Conservation (phyloP, 371 early-diverging fungal species). For the Saksenaea vasiformis region DNA sequence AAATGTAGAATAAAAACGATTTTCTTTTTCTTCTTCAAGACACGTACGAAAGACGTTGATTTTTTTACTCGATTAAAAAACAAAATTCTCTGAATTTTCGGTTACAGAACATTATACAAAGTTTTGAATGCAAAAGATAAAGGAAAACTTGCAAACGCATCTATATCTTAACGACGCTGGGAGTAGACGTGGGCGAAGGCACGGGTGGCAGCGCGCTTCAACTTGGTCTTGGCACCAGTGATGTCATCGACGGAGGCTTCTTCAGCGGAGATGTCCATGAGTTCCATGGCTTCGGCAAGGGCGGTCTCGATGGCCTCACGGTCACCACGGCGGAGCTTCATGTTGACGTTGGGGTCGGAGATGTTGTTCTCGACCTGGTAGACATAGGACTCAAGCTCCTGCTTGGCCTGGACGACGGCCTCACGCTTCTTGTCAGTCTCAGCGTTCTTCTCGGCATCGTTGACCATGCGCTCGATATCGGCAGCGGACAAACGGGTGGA, state of each 20-base stretch:
- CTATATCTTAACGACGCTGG: slow-evolving; percentile 45
- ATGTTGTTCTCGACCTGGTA: slow-evolving; percentile 87
- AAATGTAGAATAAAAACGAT: background rate
- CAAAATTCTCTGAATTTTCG: slow-evolving; percentile 6
- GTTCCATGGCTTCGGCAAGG: slow-evolving; percentile 85
- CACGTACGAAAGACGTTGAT: background rate
- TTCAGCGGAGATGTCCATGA: slow-evolving; percentile 77
- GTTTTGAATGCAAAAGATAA: slow-evolving; percentile 28
- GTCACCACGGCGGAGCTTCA: slow-evolving; percentile 81
- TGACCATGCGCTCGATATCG: slow-evolving; percentile 91
- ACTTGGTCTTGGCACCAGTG: slow-evolving; percentile 88
- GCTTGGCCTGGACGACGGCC: slow-evolving; percentile 81
- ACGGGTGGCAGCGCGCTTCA: slow-evolving; percentile 83
- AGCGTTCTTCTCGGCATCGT: slow-evolving; percentile 88
- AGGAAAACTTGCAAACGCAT: slow-evolving; percentile 27
- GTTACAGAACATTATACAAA: slow-evolving; percentile 8
- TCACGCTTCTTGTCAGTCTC: slow-evolving; percentile 83
- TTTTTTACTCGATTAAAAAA: background rate
- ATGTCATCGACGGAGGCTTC: slow-evolving; percentile 86
- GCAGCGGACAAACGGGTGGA: slow-evolving; percentile 86
- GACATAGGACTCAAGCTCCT: slow-evolving; percentile 85
- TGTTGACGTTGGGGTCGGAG: slow-evolving; percentile 78
- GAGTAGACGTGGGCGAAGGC: slow-evolving; percentile 73
- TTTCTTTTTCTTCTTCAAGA: background rate
- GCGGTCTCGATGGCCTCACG: slow-evolving; percentile 87